These are phyloP conservation scores for Malus hybrid DNA, from an alignment of 331 rosid genomes.

Conservation along the genomic window DNA sequence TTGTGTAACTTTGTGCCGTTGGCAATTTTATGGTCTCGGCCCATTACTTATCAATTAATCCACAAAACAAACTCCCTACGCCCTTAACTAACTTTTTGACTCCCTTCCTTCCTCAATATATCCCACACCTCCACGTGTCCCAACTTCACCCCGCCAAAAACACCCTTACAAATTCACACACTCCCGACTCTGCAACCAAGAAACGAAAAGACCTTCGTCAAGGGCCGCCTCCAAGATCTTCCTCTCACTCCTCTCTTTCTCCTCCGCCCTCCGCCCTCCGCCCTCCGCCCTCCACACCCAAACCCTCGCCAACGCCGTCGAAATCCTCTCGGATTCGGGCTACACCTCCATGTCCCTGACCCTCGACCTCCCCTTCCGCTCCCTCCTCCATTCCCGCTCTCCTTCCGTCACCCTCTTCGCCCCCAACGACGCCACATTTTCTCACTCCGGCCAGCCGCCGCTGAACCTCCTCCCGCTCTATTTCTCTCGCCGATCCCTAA, in stretches of 20 bases:
- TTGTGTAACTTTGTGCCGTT: no score
- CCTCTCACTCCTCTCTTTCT: not conserved
- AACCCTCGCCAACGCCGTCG: constrained; percentile 30
- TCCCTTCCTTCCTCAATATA: not conserved
- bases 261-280: not conserved
- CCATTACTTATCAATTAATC: no score
- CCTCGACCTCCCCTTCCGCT: constrained; percentile 35
- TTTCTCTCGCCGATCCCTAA: constrained; percentile 30
- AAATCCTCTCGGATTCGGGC: constrained; percentile 38
- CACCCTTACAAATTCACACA: not conserved
- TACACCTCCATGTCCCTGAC: constrained; percentile 34
- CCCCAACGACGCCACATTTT: constrained; percentile 27
- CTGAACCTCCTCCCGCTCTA: constrained; percentile 30
- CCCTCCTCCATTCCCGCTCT: not conserved
- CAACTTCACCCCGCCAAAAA: constrained; percentile 12
- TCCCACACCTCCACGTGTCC: not conserved
- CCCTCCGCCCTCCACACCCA: constrained; percentile 3
- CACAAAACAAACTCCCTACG: not conserved
- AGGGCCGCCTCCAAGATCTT: constrained; percentile 7
- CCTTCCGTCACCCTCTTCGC: constrained; percentile 38
- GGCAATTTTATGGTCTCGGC: no score
- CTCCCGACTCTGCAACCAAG: not conserved
- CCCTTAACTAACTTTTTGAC: not conserved
- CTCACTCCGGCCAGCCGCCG: constrained; percentile 3
- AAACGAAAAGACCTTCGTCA: not conserved